phyloP scores from a whole-genome alignment of 768 basidiomycete species.

The Auriculariales sp. region DNA sequence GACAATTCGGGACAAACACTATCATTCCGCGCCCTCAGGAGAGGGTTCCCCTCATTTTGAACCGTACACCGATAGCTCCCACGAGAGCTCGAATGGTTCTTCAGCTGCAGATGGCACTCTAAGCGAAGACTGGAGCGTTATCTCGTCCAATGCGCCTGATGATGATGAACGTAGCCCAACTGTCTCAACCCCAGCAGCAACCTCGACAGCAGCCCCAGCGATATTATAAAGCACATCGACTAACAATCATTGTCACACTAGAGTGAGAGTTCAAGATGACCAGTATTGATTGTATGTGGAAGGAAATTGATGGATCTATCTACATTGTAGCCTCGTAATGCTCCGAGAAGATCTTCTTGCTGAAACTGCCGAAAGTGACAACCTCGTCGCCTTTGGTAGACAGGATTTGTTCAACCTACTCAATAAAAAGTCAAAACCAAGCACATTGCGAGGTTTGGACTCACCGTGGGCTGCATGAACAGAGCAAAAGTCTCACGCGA shows the following conservation, averaged over 20 bases:
- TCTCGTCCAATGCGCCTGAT: constrained; percentile 24
- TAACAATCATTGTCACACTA: background rate
- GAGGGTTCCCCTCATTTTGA: constrained; percentile 4
- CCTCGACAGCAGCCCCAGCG: too few species aligned
- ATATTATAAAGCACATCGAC: too few species aligned
- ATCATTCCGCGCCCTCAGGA: constrained; percentile 5
- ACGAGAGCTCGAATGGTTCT: constrained; percentile 43
- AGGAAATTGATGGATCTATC: background rate
- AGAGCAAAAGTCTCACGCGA: constrained; percentile 81
- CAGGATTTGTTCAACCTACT: constrained; percentile 63
- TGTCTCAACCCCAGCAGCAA: too few species aligned
- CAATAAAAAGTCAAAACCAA: too few species aligned
- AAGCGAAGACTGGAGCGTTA: constrained; percentile 82
- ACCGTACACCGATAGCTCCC: constrained; percentile 20
- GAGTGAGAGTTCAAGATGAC: background rate
- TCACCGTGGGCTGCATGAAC: constrained; percentile 85
- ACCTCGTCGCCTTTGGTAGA: constrained; percentile 29
- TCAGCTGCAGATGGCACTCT: constrained; percentile 26
- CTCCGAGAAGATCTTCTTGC: constrained; percentile 58
- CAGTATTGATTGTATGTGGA: background rate
- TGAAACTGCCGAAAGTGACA: constrained; percentile 76
- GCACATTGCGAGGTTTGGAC: too few species aligned
- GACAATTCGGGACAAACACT: constrained; percentile 14
- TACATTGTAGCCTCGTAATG: constrained; percentile 30
- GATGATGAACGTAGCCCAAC: background rate